Base-by-base conservation (phyloP, 2,329 filamentous ascomycete species). In the Bretziella fagacearum region DNA sequence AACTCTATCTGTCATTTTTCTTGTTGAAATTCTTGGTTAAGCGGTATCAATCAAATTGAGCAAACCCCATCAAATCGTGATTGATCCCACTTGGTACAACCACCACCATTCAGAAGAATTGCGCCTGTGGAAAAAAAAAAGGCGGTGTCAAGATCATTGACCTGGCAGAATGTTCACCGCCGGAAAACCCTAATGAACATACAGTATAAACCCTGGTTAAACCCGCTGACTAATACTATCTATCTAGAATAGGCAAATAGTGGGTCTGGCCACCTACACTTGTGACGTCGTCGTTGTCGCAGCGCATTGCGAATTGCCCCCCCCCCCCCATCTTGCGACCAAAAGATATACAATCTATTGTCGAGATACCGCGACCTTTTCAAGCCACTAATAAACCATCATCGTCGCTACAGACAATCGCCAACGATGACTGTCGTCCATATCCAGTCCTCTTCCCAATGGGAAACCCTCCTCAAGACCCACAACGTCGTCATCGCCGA, bases 401-500 rank as follows among this genome's bases (percentile, higher is more conserved):
- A 22, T 47, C n/a, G 6, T 39, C 29, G 5, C 15, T 46, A 7
- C 26, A 17, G 13, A 20, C 26, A 22, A n/a, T 39, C 18, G 11
- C 18, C 29, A 68, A 29, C 17, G n/a, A 49, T 74, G 70, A 64
- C 62, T 49, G 60, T 60, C 37, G 62, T 74, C 41, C 68, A 65
- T 50, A 79, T 89, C 55, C 66, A 66, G 51, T 87, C 82, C 1
- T 63, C 71, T 11, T 66, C 69, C 55, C 77, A 93, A 62, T 91
- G 87, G 68, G 74, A 74, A 57, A 71, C 73, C 53, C 67, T 87
- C 46, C 70, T 94, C 41, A 71, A 71, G 47, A 77, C 77, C 45
- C 85, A 81, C 48, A 77, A 74, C 56, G 74, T 95, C 52, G 84
- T 95, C 48, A 74, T 98, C 52, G 76, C 85, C 56, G 91, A 96